These are phyloP conservation scores for Fusarium denticulatum DNA, from an alignment of 2,329 filamentous ascomycete species.

Conservation along the genomic window DNA sequence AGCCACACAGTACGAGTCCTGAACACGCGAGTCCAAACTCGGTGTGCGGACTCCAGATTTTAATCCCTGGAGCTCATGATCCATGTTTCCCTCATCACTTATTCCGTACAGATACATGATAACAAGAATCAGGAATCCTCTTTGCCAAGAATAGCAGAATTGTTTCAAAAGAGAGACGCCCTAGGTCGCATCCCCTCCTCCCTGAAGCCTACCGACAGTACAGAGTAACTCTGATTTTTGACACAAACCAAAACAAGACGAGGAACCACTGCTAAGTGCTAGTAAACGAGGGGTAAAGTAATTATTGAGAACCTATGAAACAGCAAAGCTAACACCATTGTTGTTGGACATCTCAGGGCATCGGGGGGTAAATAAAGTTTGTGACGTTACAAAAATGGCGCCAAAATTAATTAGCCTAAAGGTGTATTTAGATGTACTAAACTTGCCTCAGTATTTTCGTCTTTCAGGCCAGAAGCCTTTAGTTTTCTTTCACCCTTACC, in stretches of 20 bases:
- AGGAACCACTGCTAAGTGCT: conserved; percentile 23
- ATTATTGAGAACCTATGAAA: conserved; percentile 35
- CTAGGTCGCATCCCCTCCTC: conserved; percentile 2
- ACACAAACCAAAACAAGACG: not conserved
- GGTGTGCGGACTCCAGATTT: conserved; percentile 5
- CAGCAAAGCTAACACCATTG: conserved; percentile 18
- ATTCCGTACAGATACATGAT: not conserved
- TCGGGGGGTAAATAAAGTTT: not conserved
- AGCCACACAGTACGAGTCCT: conserved; percentile 33
- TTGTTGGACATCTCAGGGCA: not conserved
- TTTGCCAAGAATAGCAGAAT: not conserved
- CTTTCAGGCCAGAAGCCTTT: not conserved
- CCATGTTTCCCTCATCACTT: conserved; percentile 8
- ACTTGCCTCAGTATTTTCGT: not conserved
- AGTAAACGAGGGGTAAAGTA: conserved; percentile 11
- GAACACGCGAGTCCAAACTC: not conserved
- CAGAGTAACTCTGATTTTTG: not conserved
- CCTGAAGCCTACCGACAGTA: not conserved
- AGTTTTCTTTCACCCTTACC: not conserved
- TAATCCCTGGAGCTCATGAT: not conserved
- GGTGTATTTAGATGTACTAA: not conserved
- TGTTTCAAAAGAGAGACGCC: conserved; percentile 6
- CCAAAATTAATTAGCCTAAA: not conserved
- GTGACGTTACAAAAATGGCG: not conserved
- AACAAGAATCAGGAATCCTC: not conserved